phyloP scores from a whole-genome alignment of 441 rosid species.

The Jatropha podagrica region DNA sequence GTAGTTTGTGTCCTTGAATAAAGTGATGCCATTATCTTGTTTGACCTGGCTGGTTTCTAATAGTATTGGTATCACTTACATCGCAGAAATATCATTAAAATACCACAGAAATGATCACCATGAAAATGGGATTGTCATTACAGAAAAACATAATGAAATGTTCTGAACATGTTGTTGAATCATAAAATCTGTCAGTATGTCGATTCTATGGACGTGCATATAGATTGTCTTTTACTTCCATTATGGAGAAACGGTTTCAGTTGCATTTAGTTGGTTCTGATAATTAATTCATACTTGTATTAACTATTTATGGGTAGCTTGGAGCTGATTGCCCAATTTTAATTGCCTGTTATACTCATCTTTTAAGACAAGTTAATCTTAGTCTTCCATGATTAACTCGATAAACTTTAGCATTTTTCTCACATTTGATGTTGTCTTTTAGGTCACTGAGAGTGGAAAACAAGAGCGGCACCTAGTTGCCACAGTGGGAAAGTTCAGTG shows the following conservation, averaged over 20 bases:
- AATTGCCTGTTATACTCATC: background rate
- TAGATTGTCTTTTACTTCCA: background rate
- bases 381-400: background rate
- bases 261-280: background rate
- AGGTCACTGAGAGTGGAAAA: slow-evolving; percentile 94
- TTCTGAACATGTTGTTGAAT: background rate
- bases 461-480: slow-evolving; percentile 96
- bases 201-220: background rate
- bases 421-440: slow-evolving; percentile 16
- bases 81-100: background rate
- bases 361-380: background rate
- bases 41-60: too few species aligned
- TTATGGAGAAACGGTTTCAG: background rate
- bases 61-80: too few species aligned
- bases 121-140: background rate
- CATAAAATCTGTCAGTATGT: background rate
- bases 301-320: background rate
- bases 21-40: too few species aligned
- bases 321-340: background rate
- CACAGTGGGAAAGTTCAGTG: slow-evolving; percentile 94
- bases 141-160: background rate
- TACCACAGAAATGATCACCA: background rate
- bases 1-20: too few species aligned
- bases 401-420: slow-evolving; percentile 1
- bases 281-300: background rate